Evolutionary conservation across 2,329 filamentous ascomycete genomes (phyloP), one percentile per base, ranked within the genome.

Genomic region (Pseudocercospora ulei): DNA sequence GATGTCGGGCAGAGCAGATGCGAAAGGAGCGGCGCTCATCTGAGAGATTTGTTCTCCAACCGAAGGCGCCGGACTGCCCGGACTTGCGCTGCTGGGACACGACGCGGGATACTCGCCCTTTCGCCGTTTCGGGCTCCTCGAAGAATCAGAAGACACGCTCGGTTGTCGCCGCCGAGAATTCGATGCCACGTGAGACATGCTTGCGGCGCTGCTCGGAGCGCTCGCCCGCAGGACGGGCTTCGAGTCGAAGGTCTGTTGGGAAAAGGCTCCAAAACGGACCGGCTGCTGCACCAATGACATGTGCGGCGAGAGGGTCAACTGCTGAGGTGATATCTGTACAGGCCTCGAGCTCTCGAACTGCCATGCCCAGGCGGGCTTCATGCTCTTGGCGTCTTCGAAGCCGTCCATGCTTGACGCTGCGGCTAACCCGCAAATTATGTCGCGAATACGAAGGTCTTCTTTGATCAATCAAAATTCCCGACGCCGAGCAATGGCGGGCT

Each of bases 11-110:
- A 46, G 30, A 6, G 37, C 35, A 12, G 31, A 39, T 20, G 36
- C 38, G 9, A 44, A 44, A 9, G 41, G 41, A n/a, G 41, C 41
- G 26, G 36, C 36, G 17, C 41, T 44, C 41, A 41, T 48, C 18
- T 43, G 31, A 26, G 39, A 38, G 22, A 20, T 27, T 19, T 30
- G 41, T n/a, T 44, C 41, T 14, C 33, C 40, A 7, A 35, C 39
- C 7, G 46, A 38, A 14, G 43, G 39, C 20, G 38, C 40, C 19
- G 39, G 37, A 23, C 36, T 45, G n/a, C 33, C 43, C 20, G 28
- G 25, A 22, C 9, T 38, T 35, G 28, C 23, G 4, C 26, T 27
- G 1, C 26, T 27, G 1, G 38, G 31, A 19, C 28, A 42, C 7
- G 13, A 38, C 18, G 42, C 34, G 7, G 41, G 35, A 6, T 37